Conservation (phyloP, 352 stramenopile species). For the Phytophthora nicotianae region DNA sequence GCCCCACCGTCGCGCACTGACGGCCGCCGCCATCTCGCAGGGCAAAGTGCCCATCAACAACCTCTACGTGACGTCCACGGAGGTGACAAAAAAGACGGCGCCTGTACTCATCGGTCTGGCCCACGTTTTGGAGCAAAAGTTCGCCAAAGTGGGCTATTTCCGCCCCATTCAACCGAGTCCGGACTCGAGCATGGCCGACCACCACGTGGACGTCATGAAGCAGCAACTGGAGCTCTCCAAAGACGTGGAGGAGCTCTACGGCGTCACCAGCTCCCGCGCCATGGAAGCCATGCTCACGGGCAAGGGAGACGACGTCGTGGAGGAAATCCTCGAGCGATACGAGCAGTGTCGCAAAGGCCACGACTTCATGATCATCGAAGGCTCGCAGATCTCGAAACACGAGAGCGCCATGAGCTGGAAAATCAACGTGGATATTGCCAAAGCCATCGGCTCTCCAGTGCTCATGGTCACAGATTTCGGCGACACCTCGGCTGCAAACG, state of each 20-base stretch:
- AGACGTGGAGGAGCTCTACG: slow-evolving; percentile 50
- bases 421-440: slow-evolving; percentile 83
- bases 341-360: slow-evolving; percentile 58
- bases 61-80: slow-evolving; percentile 74
- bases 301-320: slow-evolving; percentile 69
- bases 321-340: slow-evolving; percentile 70
- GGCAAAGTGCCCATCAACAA: slow-evolving; percentile 60
- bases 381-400: slow-evolving; percentile 64
- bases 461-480: slow-evolving; percentile 63
- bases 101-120: slow-evolving; percentile 73
- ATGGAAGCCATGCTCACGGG: slow-evolving; percentile 57
- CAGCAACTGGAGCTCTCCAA: slow-evolving; percentile 58
- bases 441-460: slow-evolving; percentile 66
- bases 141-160: slow-evolving; percentile 76
- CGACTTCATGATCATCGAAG: slow-evolving; percentile 88
- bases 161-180: slow-evolving; percentile 64
- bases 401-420: slow-evolving; percentile 81
- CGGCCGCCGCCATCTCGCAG: slow-evolving; percentile 38
- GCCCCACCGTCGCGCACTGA: slow-evolving; percentile 32
- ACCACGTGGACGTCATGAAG: slow-evolving; percentile 75
- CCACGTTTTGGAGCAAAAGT: slow-evolving; percentile 78
- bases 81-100: slow-evolving; percentile 64
- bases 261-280: slow-evolving; percentile 63
- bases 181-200: slow-evolving; percentile 35
- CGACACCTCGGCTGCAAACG: slow-evolving; percentile 28